Evolutionary conservation across 140 eudicot species (phyloP).

Genomic region (Stevia rebaudiana): DNA sequence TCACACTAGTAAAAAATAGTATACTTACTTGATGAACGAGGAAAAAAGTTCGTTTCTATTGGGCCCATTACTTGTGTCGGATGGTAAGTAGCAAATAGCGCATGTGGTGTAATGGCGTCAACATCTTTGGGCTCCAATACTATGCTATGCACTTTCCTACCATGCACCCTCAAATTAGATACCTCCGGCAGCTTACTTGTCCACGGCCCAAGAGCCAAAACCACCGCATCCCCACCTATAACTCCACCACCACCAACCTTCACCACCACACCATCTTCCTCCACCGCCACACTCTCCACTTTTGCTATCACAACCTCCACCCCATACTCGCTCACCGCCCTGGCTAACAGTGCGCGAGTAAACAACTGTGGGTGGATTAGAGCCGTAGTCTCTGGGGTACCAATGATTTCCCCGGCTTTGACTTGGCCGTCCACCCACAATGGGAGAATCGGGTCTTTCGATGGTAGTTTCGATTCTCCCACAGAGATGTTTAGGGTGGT

Average conservation of each 20-base stretch:
- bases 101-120: conserved; percentile 55
- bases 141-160: conserved; percentile 70
- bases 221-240: conserved; percentile 74
- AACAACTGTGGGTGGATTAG: conserved; percentile 67
- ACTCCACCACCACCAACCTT: conserved; percentile 48
- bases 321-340: conserved; percentile 57
- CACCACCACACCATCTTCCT: conserved; percentile 44
- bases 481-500: conserved; percentile 54
- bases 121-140: conserved; percentile 59
- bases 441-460: conserved; percentile 30
- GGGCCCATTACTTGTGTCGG: conserved; percentile 43
- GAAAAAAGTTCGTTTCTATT: conserved; percentile 68
- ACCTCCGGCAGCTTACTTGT: conserved; percentile 38
- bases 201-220: conserved; percentile 93
- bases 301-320: conserved; percentile 23
- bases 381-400: conserved; percentile 65
- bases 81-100: conserved; percentile 50
- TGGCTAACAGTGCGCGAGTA: conserved; percentile 40
- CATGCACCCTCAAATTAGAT: conserved; percentile 51
- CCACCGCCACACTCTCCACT: conserved; percentile 55
- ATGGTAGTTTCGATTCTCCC: conserved; percentile 29
- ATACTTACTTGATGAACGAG: conserved; percentile 85
- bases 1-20: too few species aligned
- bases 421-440: conserved; percentile 72
- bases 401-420: conserved; percentile 36